Evolutionary conservation across 495 filamentous ascomycete genomes (phyloP).

Genomic region (Neurospora sp.): DNA sequence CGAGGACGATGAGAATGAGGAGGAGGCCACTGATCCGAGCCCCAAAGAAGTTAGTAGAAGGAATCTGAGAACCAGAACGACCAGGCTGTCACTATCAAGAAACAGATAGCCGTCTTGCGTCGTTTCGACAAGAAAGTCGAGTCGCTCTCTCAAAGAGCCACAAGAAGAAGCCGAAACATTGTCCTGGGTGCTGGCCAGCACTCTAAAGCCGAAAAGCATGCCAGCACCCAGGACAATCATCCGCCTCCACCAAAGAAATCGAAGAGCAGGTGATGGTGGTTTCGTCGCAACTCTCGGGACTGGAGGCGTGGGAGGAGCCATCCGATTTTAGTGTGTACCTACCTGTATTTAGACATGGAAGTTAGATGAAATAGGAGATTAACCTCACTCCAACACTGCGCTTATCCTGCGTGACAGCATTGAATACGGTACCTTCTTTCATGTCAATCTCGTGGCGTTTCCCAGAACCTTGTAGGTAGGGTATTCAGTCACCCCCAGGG

Average conservation of each 20-base stretch:
- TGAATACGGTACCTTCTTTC: neutral
- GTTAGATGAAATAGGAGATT: neutral
- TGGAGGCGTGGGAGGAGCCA: neutral
- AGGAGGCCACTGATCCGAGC: constrained; percentile 12
- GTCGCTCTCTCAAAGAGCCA: neutral
- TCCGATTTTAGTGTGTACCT: neutral
- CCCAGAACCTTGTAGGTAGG: neutral
- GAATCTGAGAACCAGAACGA: no score
- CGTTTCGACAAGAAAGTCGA: no score
- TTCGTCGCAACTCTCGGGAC: neutral
- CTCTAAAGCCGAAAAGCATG: neutral
- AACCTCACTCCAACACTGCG: neutral
- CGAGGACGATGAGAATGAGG: constrained; percentile 66
- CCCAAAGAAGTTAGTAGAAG: no score
- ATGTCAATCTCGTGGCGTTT: neutral
- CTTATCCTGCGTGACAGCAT: neutral
- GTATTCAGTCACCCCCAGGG: neutral
- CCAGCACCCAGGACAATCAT: neutral
- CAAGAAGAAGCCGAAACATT: neutral
- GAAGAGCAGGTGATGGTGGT: neutral
- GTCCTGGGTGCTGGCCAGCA: neutral
- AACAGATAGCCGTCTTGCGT: no score
- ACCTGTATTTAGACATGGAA: neutral
- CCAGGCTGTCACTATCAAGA: no score
- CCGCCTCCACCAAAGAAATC: neutral